These are phyloP conservation scores for Gynostemma pentaphyllum DNA, from an alignment of 306 rosid genomes.

Conservation along the genomic window DNA sequence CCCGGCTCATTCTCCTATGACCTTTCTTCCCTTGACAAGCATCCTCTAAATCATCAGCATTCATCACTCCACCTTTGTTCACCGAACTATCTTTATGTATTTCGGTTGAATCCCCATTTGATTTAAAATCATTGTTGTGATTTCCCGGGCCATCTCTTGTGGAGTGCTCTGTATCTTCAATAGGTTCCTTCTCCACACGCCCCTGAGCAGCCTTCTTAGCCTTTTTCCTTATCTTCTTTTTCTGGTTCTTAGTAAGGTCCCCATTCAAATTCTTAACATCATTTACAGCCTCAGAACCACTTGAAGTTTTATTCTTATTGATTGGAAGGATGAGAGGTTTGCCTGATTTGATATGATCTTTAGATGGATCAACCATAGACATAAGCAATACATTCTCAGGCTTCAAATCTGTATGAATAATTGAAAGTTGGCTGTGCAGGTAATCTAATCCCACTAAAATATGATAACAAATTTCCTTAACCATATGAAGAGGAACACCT, in stretches of 20 bases:
- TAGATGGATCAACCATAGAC: constrained; percentile 60
- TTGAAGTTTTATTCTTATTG: constrained; percentile 27
- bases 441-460: constrained; percentile 79
- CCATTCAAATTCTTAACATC: constrained; percentile 43
- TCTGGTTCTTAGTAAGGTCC: constrained; percentile 63
- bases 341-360: constrained; percentile 67
- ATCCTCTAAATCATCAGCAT: constrained; percentile 31
- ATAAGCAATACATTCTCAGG: constrained; percentile 69
- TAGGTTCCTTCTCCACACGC: constrained; percentile 41
- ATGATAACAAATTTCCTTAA: constrained; percentile 69
- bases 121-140: constrained; percentile 16
- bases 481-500: constrained; percentile 59
- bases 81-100: constrained; percentile 35
- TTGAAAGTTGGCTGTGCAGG: constrained; percentile 64
- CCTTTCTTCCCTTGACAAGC: constrained; percentile 27
- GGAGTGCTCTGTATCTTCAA: constrained; percentile 36
- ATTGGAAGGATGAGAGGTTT: constrained; percentile 48
- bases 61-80: constrained; percentile 13
- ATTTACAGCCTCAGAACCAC: constrained; percentile 28
- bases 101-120: constrained; percentile 32
- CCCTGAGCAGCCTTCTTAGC: constrained; percentile 73
- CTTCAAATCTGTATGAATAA: constrained; percentile 83
- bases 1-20: constrained; percentile 41
- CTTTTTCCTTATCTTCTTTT: constrained; percentile 60
- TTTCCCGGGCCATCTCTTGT: constrained; percentile 27